Base-by-base conservation (phyloP, 306 rosid species). In the Lathyrus tuberosus region DNA sequence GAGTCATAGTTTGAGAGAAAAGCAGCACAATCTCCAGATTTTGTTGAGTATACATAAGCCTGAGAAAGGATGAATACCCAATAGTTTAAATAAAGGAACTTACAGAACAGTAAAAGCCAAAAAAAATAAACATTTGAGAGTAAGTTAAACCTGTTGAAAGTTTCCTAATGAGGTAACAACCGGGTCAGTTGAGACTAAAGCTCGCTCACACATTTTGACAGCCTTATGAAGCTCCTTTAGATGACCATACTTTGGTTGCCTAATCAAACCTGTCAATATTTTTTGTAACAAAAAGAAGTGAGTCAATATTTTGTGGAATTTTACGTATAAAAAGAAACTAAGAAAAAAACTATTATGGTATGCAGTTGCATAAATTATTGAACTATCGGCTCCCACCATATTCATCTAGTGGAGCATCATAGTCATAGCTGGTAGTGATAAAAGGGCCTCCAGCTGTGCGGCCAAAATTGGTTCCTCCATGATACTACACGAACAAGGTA, bases 361-460 rank as follows among this genome's bases (percentile, higher is more conserved):
- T 30, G 57, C 13, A 58, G 62, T 62, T 15, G 51, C 66, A 38
- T 56, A 63, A 62, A 35, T 6, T 35, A 33, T 33, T 33, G 37
- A 33, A 33, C 13, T 60, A 33, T 48, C 41, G 41, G 64, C 76
- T 83, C 89, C 89, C 72, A 95, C 99, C 99, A 71, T 89, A 95
- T 84, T 95, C 99, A 81, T 95, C 99, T 12, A 95, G 73, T 48
- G 99, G 99, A 84, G 99, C 99, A 76, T 95, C 97, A 48, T 95
- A 95, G 82, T 95, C 99, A 46, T 95, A 95, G 86, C 97, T 95
- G 71, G 99, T 91, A 70, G 99, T 87, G 81, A 95, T 77, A 87
- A 95, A 95, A 67, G 99, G 99, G 53, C 99, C 99, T 37, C 99
- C 99, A 8, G 99, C 99, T 42, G 97, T 86, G 67, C 99, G 97